Evolutionary conservation across 208 protist genomes (phyloP), one percentile per base, ranked within the genome.

Genomic region (Borovskyia barvae): DNA sequence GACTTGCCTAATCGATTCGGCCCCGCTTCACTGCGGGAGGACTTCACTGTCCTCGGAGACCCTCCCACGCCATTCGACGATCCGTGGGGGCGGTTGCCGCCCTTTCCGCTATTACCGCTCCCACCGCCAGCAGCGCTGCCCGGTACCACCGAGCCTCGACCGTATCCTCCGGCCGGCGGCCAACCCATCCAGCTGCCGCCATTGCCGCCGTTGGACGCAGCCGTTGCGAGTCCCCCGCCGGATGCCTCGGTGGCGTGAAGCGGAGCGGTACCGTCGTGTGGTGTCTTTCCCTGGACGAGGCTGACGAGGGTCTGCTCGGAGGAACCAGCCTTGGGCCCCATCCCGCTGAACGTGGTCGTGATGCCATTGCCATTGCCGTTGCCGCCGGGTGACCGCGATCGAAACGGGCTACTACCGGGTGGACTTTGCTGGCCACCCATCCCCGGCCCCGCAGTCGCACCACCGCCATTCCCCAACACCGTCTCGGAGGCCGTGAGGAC

Each of bases 41-140:
- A n/a, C 17, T 46, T 66, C 17, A 4, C 19, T 43, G 9, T 14
- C n/a, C 15, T 28, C 6, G 26, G 17, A 11, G 20, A 47, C 8
- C 32, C 22, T 20, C 48, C 42, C 26, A 29, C 35, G 37, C 59
- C 62, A n/a, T n/a, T n/a, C n/a, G n/a, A n/a, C n/a, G n/a, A n/a
- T n/a, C n/a, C n/a, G n/a, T n/a, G n/a, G n/a, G n/a, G n/a, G n/a
- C n/a, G n/a, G n/a, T n/a, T n/a, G 47, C 68, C 63, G 39, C 65
- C 45, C 28, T 46, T 49, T 25, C 49, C 47, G n/a, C 61, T 71
- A 19, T 53, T 60, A 39, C 42, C 66, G 39, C 63, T 68, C 33
- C 70, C 70, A 52, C 70, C 70, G 37, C 40, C 62, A 5, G 29
- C 69, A 52, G 49, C 68, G 19, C 60, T 48, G n/a, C 49, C 39